Conservation (phyloP, 805 yeast genomes). For the Starmerella scarabaei region DNA sequence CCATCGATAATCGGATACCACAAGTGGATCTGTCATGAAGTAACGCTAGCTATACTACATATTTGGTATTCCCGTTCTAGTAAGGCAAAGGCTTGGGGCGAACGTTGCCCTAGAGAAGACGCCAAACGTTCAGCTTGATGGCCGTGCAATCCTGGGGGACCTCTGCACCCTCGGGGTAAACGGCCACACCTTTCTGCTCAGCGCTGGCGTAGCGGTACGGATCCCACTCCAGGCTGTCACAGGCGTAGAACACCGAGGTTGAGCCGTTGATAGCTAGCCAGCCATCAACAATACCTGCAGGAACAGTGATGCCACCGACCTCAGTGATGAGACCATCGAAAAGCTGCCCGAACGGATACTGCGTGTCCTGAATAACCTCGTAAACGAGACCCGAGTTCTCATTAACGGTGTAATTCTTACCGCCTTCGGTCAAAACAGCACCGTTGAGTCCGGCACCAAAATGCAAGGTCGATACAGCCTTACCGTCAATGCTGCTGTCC, state of each 20-base stretch:
- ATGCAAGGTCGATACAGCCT: not conserved
- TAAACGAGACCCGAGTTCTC: not conserved
- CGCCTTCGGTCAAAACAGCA: not conserved
- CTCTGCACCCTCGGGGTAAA: not conserved
- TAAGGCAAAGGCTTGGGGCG: no score
- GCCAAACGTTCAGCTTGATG: not conserved
- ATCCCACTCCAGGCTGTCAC: not conserved
- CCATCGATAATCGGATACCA: no score
- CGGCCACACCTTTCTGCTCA: not conserved
- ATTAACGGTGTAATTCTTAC: not conserved
- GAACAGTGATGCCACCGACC: not conserved
- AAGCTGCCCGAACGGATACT: not conserved
- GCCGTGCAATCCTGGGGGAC: not conserved
- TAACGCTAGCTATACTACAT: no score
- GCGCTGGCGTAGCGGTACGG: not conserved
- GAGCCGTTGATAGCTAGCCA: not conserved
- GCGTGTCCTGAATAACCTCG: no score
- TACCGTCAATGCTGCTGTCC: not conserved
- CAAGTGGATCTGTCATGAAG: no score
- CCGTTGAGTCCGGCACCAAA: not conserved
- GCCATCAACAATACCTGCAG: not conserved
- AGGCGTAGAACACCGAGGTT: not conserved
- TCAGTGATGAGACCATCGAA: not conserved
- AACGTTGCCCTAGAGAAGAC: no score
- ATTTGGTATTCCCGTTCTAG: no score